phyloP scores from a whole-genome alignment of 1,284 basidiomycete genomes.

The Taiwanofungus camphoratus region DNA sequence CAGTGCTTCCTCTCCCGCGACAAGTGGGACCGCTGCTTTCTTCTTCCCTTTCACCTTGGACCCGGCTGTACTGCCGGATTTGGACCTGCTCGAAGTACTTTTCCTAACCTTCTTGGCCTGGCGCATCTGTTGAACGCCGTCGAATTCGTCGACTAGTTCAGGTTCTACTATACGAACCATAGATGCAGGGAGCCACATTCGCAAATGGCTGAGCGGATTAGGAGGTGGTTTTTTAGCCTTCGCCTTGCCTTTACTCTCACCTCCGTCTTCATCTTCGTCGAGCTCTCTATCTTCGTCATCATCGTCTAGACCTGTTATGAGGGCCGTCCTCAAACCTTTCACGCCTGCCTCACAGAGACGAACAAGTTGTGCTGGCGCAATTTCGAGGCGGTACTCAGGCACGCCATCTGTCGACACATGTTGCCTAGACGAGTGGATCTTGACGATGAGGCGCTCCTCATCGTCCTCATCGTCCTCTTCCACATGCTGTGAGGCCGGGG shows the following conservation, averaged over 20 bases:
- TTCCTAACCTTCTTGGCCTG: slow-evolving; percentile 32
- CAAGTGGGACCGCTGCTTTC: neutral
- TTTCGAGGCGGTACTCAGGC: slow-evolving; percentile 69
- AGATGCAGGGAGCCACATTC: slow-evolving; percentile 73
- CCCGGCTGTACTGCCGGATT: neutral
- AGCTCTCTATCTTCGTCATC: slow-evolving; percentile 33
- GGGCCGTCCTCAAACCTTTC: slow-evolving; percentile 47
- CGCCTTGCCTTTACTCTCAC: slow-evolving; percentile 24
- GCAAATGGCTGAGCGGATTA: slow-evolving; percentile 45
- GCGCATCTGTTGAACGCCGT: slow-evolving; percentile 46
- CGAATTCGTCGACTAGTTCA: slow-evolving; percentile 52
- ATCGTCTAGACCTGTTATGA: slow-evolving; percentile 39
- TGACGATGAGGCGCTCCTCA: slow-evolving; percentile 34
- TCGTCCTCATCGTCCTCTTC: slow-evolving; percentile 21
- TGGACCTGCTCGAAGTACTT: slow-evolving; percentile 4
- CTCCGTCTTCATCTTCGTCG: slow-evolving; percentile 28
- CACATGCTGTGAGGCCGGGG: slow-evolving; percentile 10
- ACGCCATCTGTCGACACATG: slow-evolving; percentile 66
- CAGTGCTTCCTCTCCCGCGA: slow-evolving; percentile 15
- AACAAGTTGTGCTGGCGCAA: slow-evolving; percentile 61
- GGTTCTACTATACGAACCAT: slow-evolving; percentile 67
- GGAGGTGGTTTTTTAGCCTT: slow-evolving; percentile 36
- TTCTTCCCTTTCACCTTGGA: slow-evolving; percentile 10
- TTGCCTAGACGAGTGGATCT: slow-evolving; percentile 38
- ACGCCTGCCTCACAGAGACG: slow-evolving; percentile 58